Evolutionary conservation across 306 rosid genomes (phyloP).

Genomic region (Mucuna pruriens): DNA sequence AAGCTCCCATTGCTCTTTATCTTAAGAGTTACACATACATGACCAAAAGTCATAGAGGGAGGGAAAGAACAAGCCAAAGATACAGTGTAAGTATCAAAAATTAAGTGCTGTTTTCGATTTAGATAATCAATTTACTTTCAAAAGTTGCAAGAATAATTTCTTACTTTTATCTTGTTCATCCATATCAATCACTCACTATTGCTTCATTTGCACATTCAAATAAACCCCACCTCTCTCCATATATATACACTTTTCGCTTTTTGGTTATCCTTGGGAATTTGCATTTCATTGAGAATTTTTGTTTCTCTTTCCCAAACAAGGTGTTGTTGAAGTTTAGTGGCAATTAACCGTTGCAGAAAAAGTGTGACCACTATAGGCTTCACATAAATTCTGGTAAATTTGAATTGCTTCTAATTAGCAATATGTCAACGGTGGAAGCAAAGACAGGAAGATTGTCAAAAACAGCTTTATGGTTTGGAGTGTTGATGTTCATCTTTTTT

Average conservation of each 20-base stretch:
- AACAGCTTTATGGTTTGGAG: not conserved
- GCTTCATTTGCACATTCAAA: conserved; percentile 5
- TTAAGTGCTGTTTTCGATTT: not conserved
- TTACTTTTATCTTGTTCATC: conserved; percentile 24
- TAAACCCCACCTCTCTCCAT: not conserved
- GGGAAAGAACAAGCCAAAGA: not conserved
- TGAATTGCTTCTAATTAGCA: not conserved
- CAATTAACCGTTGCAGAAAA: not conserved
- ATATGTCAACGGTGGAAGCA: conserved; percentile 11
- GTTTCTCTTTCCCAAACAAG: not conserved
- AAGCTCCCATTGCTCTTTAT: not conserved
- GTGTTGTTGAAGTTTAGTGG: not conserved
- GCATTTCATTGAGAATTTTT: not conserved
- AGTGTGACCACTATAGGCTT: no score
- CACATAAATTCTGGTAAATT: not conserved
- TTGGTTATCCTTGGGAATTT: not conserved
- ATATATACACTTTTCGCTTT: not conserved
- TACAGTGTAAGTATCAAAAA: not conserved
- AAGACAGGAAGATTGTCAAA: conserved; percentile 6
- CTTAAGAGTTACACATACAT: not conserved
- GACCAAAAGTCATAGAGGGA: not conserved
- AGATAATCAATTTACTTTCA: conserved; percentile 28
- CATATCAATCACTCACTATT: conserved; percentile 14
- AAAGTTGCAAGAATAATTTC: conserved; percentile 14
- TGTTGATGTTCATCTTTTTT: conserved; percentile 27